Evolutionary conservation across 1,284 basidiomycete species (phyloP), one percentile per base, ranked within the genome.

Genomic region (Austroboletus niveus): DNA sequence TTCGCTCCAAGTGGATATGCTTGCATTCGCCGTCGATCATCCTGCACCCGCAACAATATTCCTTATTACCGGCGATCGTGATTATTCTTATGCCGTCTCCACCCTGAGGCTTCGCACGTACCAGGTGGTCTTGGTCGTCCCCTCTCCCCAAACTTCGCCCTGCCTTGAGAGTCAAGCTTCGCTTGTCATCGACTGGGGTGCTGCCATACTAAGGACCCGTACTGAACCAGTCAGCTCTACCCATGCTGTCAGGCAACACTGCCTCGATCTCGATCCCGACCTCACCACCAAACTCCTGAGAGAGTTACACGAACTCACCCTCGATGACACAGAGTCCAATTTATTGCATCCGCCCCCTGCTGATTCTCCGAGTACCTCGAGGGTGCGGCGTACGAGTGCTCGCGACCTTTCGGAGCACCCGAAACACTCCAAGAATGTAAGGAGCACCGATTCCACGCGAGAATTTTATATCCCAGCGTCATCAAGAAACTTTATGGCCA

Each of bases 141-240:
- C 67, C 4, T 65, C 73, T 11, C 66, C 71, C 17, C 66, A 64
- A 29, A 65, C 70, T 9, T 73, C 77, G 45, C 54, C 64, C n/a
- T 81, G 74, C 55, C 72, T 86, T 47, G 78, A 72, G 54, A 70
- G 69, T 27, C 82, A 85, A 54, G 82, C 85, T 0, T 78, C 82
- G 0, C 59, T 71, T 3, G 72, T 77, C 47, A 61, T 82, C 14
- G 78, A 84, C 59, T 85, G 83, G 83, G 68, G 70, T 48, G 56
- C 51, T 8, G 74, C 75, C 36, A 61, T 78, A 31, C 60, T 80
- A n/a, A 71, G 64, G 24, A 52, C 62, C 34, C 55, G 63, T 11
- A 45, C 61, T 30, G 66, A 67, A 24, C 4, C 56, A n/a, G 15
- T 5, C 1, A 51, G 39, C 39, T 17, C 56, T 8, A 20, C 53